Evolutionary conservation across 345 rosid species (phyloP).

Genomic region (Populus alba): DNA sequence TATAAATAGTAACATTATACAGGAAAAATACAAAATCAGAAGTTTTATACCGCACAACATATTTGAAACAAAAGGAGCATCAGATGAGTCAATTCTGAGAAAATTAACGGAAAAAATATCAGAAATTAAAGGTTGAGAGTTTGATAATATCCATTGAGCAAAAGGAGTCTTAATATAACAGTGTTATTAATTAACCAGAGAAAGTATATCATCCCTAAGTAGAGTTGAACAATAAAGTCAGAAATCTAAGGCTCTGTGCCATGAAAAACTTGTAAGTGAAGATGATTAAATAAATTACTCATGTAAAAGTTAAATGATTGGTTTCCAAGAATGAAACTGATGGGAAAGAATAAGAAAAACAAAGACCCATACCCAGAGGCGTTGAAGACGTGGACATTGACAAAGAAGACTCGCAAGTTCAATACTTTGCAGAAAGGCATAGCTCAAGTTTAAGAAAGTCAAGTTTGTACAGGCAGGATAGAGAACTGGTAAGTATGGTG

Average conservation of each 20-base stretch:
- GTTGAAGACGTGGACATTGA: conserved; percentile 55
- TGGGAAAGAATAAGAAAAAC: background rate
- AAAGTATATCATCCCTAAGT: too few relatives aligned
- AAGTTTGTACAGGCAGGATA: conserved; percentile 46
- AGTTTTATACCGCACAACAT: background rate
- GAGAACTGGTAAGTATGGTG: conserved; percentile 43
- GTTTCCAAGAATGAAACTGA: background rate
- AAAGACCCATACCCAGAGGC: conserved; percentile 54
- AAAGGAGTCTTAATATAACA: background rate
- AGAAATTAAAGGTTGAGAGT: background rate
- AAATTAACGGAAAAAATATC: background rate
- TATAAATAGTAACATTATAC: background rate
- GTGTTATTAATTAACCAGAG: too few relatives aligned
- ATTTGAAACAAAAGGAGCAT: background rate
- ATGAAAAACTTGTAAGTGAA: background rate
- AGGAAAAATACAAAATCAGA: background rate
- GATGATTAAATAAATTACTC: background rate
- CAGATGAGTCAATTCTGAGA: background rate
- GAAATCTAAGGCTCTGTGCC: background rate
- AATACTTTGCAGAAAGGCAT: conserved; percentile 45
- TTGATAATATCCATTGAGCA: background rate
- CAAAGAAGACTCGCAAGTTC: conserved; percentile 51
- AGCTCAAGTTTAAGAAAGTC: conserved; percentile 62
- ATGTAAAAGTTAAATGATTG: background rate
- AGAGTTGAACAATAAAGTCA: background rate